Base-by-base conservation (phyloP, 2,329 filamentous ascomycete species). In the Colletotrichum tamarilloi region DNA sequence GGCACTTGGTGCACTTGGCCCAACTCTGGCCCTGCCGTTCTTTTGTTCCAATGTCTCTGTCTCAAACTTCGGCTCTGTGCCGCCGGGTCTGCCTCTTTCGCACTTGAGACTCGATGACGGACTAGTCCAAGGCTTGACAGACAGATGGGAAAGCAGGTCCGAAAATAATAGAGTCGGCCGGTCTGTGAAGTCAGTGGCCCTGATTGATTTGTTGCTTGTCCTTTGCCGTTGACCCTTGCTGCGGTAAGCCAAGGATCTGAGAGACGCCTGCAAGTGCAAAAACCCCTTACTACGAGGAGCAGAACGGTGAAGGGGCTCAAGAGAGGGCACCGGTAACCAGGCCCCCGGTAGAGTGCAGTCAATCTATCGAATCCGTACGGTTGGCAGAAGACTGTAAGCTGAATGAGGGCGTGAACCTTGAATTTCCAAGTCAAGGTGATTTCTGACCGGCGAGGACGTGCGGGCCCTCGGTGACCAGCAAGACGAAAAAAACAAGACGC, bases 1-100 rank as follows among this genome's bases (percentile, higher is more conserved):
- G 30, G 59, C 65, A 63, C 65, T 64, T 22, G 42, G 26, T 24
- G 16, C n/a, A 9, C 49, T 46, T 58, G 46, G 65, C 38, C 30
- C 24, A 12, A 24, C n/a, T 59, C 59, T 72, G 59, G 24, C 59
- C 69, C 28, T 59, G 69, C 12, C 16, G 28, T 42, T 64, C 70
- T 56, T 72, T 73, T 73, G 59, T 73, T 60, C 46, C 63, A 22
- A 55, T 73, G 59, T 55, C 52, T 55, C 52, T 68, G 55, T 38
- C 46, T 72, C 68, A 62, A 62, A 72, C 68, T 67, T 65, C 32
- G 68, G 57, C 35, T 67, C n/a, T 32, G 35, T 67, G 68, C 68
- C 68, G 63, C 26, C 42, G 42, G 42, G 7, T 49, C 24, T 60
- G 32, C 38, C 35, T 57, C 53, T 63, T 58, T 56, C n/a, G 16